These are phyloP conservation scores for Barnettozyma salicaria DNA, from an alignment of 805 yeast genomes.

Conservation along the genomic window DNA sequence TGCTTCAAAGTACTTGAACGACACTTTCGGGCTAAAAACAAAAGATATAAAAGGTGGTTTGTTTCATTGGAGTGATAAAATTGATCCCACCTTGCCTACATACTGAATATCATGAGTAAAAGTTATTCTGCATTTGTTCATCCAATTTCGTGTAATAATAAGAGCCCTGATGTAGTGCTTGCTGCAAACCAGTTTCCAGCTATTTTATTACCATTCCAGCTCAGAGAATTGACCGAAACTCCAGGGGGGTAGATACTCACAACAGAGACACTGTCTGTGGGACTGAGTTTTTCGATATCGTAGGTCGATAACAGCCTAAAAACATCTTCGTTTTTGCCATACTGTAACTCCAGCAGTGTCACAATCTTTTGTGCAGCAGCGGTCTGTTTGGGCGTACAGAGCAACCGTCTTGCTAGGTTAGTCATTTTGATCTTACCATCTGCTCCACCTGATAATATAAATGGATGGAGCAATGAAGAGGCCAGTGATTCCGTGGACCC, in stretches of 20 bases:
- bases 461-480: conserved; percentile 40
- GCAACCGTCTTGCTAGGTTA: conserved; percentile 33
- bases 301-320: conserved; percentile 37
- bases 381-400: conserved; percentile 31
- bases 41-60: conserved; percentile 79
- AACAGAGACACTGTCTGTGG: conserved; percentile 23
- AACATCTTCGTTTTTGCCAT: conserved; percentile 31
- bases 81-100: conserved; percentile 58
- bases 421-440: conserved; percentile 42
- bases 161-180: conserved; percentile 44
- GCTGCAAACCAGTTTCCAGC: conserved; percentile 48
- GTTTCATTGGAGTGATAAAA: conserved; percentile 52
- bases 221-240: conserved; percentile 41
- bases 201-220: conserved; percentile 50
- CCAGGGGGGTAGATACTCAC: conserved; percentile 42
- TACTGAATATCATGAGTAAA: conserved; percentile 35
- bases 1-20: conserved; percentile 55
- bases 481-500: conserved; percentile 37
- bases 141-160: conserved; percentile 28
- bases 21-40: conserved; percentile 43
- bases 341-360: conserved; percentile 36
- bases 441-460: conserved; percentile 40
- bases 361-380: conserved; percentile 26
- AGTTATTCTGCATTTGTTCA: neutral
- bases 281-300: conserved; percentile 29